Base-by-base conservation (phyloP, 2,329 filamentous ascomycete genomes). In the Sarocladiaceae sp. region DNA sequence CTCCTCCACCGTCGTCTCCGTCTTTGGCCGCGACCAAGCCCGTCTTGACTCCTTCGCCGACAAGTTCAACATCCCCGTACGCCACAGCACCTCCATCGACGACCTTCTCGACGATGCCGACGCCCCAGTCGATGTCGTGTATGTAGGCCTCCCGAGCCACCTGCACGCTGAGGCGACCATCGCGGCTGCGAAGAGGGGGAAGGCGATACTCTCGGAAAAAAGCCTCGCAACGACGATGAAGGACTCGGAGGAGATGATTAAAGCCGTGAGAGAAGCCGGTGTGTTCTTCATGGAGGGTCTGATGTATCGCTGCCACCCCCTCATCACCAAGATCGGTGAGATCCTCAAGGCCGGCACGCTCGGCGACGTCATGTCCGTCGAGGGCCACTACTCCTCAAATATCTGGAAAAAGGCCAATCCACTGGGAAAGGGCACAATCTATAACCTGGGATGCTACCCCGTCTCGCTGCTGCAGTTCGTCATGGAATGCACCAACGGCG, bases 401-500 rank as follows among this genome's bases (percentile, higher is more conserved):
- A 57, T 58, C 43, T 55, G 53, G 46, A 48, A 51, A 19, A 54
- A 53, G 42, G 55, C 55, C 42, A 58, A 58, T 33, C 55, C 55
- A 9, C 40, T 53, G 18, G 55, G 54, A 10, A 53, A 50, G 51
- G 55, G 55, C n/a, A 58, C 55, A 21, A 58, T 58, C 32, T 58
- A 58, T 45, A 58, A 58, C 47, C 46, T 58, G 27, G 55, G 55
- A 5, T 58, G 55, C 47, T 58, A 58, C 19, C 55, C 54, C 2
- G 54, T 55, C 18, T 58, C 55, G 3, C 51, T 58, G 16, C 43
- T 56, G 9, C 55, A 57, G 29, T 49, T 53, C 9, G 47, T 57
- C 31, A 50, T 58, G 44, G 51, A 58, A 46, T 49, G 49, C 6
- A 52, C 54, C 1, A 53, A 34, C 35, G 55, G 55, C 20, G 11